Conservation (phyloP, 1,284 basidiomycete species). For the Mycosarcoma mackinlayi region DNA sequence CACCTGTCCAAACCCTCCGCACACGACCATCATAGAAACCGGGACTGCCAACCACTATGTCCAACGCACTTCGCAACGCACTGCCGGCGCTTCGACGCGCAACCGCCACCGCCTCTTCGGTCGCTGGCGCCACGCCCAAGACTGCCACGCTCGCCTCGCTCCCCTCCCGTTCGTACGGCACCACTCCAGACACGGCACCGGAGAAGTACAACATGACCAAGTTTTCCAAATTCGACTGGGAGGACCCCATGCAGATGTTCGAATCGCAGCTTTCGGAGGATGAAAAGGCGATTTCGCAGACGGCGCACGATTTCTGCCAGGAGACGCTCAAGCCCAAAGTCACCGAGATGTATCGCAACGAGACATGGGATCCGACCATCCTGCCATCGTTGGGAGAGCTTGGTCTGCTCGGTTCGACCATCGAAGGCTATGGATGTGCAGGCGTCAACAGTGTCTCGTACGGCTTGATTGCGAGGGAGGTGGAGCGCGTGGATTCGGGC, state of each 20-base stretch:
- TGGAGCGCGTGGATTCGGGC: slow-evolving; percentile 94
- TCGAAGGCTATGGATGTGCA: slow-evolving; percentile 92
- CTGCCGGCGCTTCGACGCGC: slow-evolving; percentile 33
- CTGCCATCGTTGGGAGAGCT: slow-evolving; percentile 92
- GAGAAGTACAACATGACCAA: slow-evolving; percentile 59
- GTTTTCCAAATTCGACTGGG: slow-evolving; percentile 77
- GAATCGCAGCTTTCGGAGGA: slow-evolving; percentile 79
- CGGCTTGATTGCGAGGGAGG: slow-evolving; percentile 90
- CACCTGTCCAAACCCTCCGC: background rate
- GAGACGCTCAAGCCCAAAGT: slow-evolving; percentile 86
- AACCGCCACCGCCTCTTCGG: slow-evolving; percentile 7
- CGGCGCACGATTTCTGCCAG: slow-evolving; percentile 85
- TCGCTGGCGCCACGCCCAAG: background rate
- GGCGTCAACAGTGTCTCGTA: slow-evolving; percentile 92
- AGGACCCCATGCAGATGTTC: slow-evolving; percentile 69
- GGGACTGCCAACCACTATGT: slow-evolving; percentile 21
- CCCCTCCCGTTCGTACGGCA: slow-evolving; percentile 25
- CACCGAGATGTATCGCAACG: slow-evolving; percentile 85
- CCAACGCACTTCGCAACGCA: slow-evolving; percentile 38
- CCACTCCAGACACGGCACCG: slow-evolving; percentile 38
- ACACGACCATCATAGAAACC: background rate
- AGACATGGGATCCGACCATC: slow-evolving; percentile 81
- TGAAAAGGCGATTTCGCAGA: slow-evolving; percentile 87
- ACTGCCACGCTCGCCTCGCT: slow-evolving; percentile 10
- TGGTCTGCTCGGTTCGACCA: slow-evolving; percentile 89